These are phyloP conservation scores for Diaporthe sp. DNA, from an alignment of 2,329 filamentous ascomycete species.

Conservation along the genomic window DNA sequence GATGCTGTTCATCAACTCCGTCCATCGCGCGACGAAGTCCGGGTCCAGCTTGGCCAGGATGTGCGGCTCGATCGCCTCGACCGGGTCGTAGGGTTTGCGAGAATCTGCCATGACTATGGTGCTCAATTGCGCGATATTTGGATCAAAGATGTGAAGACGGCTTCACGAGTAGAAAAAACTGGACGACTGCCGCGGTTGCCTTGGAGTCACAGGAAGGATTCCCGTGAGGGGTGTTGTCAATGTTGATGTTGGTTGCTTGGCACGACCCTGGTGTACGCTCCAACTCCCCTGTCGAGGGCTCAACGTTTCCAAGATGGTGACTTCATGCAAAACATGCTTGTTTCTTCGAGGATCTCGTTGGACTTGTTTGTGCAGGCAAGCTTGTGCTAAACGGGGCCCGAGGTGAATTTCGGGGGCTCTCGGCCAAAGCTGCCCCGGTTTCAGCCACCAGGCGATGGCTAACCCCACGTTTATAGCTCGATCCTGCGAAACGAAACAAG, in stretches of 20 bases:
- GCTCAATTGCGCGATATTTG: no score
- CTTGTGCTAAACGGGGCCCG: not conserved
- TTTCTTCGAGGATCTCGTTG: not conserved
- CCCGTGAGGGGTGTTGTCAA: not conserved
- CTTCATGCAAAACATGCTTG: not conserved
- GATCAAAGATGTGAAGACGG: fast-evolving
- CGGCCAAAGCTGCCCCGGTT: slow-evolving; percentile 17
- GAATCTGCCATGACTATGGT: not conserved
- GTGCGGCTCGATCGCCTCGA: slow-evolving; percentile 46
- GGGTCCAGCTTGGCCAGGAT: slow-evolving; percentile 49
- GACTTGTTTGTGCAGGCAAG: not conserved
- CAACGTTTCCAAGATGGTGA: not conserved
- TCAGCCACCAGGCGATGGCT: not conserved
- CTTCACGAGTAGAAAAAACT: not conserved
- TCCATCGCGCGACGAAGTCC: slow-evolving; percentile 48
- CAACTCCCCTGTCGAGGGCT: not conserved
- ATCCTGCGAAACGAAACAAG: not conserved
- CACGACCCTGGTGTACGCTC: not conserved
- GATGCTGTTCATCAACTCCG: slow-evolving; percentile 44
- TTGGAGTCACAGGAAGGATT: not conserved
- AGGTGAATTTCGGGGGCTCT: not conserved
- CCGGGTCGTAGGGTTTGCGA: slow-evolving; percentile 32
- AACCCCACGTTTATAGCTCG: not conserved
- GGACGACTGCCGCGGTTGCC: no score
- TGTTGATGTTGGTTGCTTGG: not conserved